These are phyloP conservation scores for Jasminum sambac DNA, from an alignment of 257 asterid species.

Conservation along the genomic window DNA sequence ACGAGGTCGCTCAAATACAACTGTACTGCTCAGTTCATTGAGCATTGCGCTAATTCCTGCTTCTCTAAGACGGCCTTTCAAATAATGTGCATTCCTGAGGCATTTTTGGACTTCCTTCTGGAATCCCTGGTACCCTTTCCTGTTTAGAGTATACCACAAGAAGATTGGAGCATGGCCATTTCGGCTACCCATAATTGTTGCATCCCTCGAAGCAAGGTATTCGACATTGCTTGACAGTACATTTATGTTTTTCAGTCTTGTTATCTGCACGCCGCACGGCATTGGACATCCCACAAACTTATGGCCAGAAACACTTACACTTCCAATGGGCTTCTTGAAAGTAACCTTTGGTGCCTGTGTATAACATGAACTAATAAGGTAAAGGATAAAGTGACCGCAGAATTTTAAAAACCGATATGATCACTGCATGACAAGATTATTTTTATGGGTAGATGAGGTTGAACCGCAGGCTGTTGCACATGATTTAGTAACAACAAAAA, in stretches of 20 bases:
- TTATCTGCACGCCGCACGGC: conserved; percentile 96
- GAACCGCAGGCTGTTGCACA: background rate
- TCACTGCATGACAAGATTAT: background rate
- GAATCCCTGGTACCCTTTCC: conserved; percentile 91
- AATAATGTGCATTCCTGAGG: conserved; percentile 86
- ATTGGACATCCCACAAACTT: conserved; percentile 97
- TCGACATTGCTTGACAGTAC: conserved; percentile 84
- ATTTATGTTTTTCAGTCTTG: conserved; percentile 68
- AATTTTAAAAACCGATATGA: background rate
- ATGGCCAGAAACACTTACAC: conserved; percentile 96
- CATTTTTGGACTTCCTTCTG: conserved; percentile 97
- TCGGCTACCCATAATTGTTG: conserved; percentile 98
- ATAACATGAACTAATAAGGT: conserved; percentile 15
- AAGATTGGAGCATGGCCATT: conserved; percentile 97
- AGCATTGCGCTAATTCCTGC: conserved; percentile 87
- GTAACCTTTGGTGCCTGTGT: conserved; percentile 88
- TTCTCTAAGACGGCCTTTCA: conserved; percentile 69
- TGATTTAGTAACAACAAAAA: background rate
- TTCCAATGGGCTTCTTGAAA: conserved; percentile 94
- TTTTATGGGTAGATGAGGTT: background rate
- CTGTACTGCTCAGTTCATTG: conserved; percentile 94
- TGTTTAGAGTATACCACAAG: conserved; percentile 91
- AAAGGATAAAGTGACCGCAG: conserved; percentile 3
- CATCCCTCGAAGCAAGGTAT: conserved; percentile 96
- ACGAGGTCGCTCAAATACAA: conserved; percentile 89